Evolutionary conservation across 2,329 filamentous ascomycete species (phyloP).

Genomic region (Diaporthe sp.): DNA sequence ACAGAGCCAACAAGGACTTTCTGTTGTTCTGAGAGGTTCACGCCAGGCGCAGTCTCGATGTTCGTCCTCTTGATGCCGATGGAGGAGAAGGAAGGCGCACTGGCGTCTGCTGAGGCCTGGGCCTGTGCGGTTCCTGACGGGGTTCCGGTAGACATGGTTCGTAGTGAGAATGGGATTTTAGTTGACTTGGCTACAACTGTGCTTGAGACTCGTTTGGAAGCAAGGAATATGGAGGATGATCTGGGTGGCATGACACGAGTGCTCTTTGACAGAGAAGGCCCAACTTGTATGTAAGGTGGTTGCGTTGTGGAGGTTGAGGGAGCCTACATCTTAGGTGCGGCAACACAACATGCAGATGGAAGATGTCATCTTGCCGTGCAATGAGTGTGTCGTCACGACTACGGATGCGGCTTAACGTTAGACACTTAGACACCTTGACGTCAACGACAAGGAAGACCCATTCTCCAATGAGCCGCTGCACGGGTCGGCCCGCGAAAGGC

Average conservation of each 20-base stretch:
- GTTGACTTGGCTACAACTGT: background rate
- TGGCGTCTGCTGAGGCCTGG: conserved; percentile 41
- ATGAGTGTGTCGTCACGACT: conserved; percentile 32
- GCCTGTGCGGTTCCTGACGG: conserved; percentile 48
- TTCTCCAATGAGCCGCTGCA: background rate
- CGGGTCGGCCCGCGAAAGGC: background rate
- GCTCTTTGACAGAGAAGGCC: background rate
- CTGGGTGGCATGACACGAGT: conserved; percentile 36
- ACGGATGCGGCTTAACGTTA: conserved; percentile 10
- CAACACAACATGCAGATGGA: background rate
- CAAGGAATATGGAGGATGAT: background rate
- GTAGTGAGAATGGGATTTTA: background rate
- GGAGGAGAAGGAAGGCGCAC: conserved; percentile 45
- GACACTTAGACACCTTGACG: background rate
- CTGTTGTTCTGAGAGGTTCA: conserved; percentile 63
- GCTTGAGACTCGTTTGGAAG: background rate
- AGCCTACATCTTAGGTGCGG: background rate
- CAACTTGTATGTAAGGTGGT: no score
- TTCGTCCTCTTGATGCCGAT: conserved; percentile 65
- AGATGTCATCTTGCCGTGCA: background rate
- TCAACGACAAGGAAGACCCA: conserved; percentile 9
- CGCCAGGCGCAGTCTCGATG: conserved; percentile 64
- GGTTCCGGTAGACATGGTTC: conserved; percentile 47
- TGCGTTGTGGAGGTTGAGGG: no score
- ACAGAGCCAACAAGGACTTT: conserved; percentile 69